Evolutionary conservation across 352 stramenopile genomes (phyloP).

Genomic region (Phytopythium chamaehyphon): DNA sequence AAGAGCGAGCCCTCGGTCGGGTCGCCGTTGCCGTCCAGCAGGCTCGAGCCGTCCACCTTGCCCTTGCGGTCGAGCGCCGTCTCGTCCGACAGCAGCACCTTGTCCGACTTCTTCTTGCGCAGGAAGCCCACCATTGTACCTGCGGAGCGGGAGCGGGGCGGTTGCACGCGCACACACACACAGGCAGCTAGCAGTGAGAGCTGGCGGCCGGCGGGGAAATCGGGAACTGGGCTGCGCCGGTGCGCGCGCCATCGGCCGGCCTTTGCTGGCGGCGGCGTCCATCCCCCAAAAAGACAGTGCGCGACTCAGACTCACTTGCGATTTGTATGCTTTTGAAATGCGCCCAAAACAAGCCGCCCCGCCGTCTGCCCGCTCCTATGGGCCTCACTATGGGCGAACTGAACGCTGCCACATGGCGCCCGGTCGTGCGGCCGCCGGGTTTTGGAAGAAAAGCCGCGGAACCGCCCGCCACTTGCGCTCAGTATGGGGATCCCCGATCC

Average conservation of each 20-base stretch:
- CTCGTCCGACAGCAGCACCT: constrained; percentile 55
- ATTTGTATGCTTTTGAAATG: constrained; percentile 3
- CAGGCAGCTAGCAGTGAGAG: too few relatives aligned
- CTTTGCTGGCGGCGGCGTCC: not conserved
- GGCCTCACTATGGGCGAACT: too few relatives aligned
- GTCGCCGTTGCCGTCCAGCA: constrained; percentile 80
- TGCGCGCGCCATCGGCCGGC: not conserved
- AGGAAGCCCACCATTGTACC: constrained; percentile 83
- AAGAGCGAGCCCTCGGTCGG: constrained; percentile 70
- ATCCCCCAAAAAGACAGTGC: constrained; percentile 8
- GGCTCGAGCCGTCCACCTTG: constrained; percentile 76
- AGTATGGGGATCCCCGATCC: too few relatives aligned
- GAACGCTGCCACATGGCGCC: too few relatives aligned
- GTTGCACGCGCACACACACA: too few relatives aligned
- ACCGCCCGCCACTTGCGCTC: too few relatives aligned
- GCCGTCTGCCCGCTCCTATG: too few relatives aligned
- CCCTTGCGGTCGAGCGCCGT: constrained; percentile 82
- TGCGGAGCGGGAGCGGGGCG: too few relatives aligned
- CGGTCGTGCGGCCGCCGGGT: too few relatives aligned
- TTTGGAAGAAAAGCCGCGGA: too few relatives aligned
- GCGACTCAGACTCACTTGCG: not conserved
- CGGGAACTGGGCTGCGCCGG: not conserved
- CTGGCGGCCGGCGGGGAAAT: constrained; percentile 1
- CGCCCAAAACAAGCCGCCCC: constrained; percentile 1
- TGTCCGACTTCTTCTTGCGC: constrained; percentile 85